Base-by-base conservation (phyloP, 176 grass and related monocot species). In the Triticum monococcum region DNA sequence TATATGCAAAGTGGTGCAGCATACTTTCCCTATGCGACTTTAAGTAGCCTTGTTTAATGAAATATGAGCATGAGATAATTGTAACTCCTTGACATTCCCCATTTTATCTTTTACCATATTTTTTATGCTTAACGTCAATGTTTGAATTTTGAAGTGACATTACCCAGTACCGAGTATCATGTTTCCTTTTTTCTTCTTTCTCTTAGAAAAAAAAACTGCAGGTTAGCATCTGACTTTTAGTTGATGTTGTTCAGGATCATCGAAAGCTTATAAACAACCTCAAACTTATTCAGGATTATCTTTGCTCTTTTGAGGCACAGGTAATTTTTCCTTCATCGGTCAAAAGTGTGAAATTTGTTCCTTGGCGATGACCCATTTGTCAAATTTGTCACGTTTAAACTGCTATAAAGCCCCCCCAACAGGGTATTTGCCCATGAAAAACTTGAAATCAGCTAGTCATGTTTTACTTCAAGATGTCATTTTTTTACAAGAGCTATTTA, bases 281-380 rank as follows among this genome's bases (percentile, higher is more conserved):
- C 80, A 95, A 98, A 75, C 91, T 88, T 84, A 95, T 98, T 91
- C 91, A 98, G 82, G 96, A 98, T 17, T 98, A 95, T 83, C 93
- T 95, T 89, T 95, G 91, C 90, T 98, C 93, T 84, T 98, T 98
- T 72, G 91, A 98, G 72, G 85, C 91, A 38, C 96, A 95, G 88
- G 96, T 94, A 87, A 78, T 33, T 46, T 89, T 75, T 88, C 32
- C 87, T 78, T 52, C 14, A 30, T 24, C 73, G 26, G 14, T 68
- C 40, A 73, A 60, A 67, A 35, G 63, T 48, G 68, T 54, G 63
- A 67, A 26, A 62, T 72, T 20, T 48, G 69, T 30, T 20, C 17
- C 30, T 83, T 9, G 70, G 37, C 57, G 60, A 48, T 11, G 10
- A 12, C 20, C 36, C 36, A 23, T 63, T 5, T 32, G 23, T 25